phyloP scores from a whole-genome alignment of 345 rosid species.

The Streptanthus diversifolius region DNA sequence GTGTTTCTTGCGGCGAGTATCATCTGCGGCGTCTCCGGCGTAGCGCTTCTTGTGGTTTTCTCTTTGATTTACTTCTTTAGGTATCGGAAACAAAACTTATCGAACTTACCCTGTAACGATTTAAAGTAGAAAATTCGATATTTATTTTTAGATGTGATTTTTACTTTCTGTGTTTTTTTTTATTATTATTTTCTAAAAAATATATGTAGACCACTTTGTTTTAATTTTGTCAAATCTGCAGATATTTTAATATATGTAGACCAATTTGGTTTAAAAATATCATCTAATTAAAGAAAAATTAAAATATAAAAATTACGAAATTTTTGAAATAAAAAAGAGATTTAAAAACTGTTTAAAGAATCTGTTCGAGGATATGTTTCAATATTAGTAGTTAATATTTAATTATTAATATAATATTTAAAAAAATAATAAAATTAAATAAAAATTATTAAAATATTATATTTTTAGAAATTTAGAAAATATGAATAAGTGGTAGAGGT shows the following conservation, averaged over 20 bases:
- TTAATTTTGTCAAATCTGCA: no score
- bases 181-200: not conserved
- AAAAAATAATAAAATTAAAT: not conserved
- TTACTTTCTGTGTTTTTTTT: conserved; percentile 11
- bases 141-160: not conserved
- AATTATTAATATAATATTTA: no score
- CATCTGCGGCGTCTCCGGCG: conserved; percentile 61
- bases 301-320: no score
- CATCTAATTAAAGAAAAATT: no score
- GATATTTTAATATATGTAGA: no score
- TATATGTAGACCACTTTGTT: not conserved
- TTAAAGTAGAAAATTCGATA: not conserved
- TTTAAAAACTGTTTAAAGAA: no score
- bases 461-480: no score
- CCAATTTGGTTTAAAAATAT: no score
- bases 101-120: conserved; percentile 10
- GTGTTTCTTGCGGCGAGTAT: conserved; percentile 64
- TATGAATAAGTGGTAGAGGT: not conserved
- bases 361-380: no score
- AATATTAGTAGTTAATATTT: no score
- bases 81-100: conserved; percentile 9
- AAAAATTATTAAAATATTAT: no score
- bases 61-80: conserved; percentile 41
- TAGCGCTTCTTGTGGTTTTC: conserved; percentile 45
- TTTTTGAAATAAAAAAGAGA: no score